Base-by-base conservation (phyloP, 208 protist species). In the Trypanosoma scelopori region DNA sequence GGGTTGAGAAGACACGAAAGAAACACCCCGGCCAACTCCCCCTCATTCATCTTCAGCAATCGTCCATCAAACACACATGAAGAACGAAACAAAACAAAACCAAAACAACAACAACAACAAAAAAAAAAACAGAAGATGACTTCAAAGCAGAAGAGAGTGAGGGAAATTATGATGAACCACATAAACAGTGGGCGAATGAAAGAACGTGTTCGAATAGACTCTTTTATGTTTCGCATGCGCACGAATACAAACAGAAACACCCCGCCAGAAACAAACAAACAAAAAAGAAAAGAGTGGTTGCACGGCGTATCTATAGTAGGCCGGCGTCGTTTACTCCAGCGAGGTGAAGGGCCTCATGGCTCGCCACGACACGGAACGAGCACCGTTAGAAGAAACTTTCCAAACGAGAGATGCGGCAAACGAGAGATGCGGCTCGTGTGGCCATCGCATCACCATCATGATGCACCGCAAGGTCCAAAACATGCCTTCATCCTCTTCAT, bases 61-160 rank as follows among this genome's bases (percentile, higher is more conserved):
- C n/a, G n/a, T n/a, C n/a, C n/a, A n/a, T n/a, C n/a, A 37, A 9
- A 37, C 9, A 37, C 32, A 37, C 32, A 45, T 18, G n/a, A 41
- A 35, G 11, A 58, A 64, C 45, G 46, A 64, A 70, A 58, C 13
- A 58, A 58, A 23, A 43, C 3, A 58, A 45, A 58, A 43, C 7
- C 7, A 58, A 45, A 45, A 20, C 7, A 58, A 58, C 5, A 58
- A 43, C 2, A 58, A 45, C 7, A 20, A 43, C 32, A n/a, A 25
- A 43, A 55, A 30, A 55, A 55, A n/a, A 55, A 9, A 5, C 50
- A 5, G 3, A 55, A n/a, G n/a, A n/a, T n/a, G n/a, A n/a, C n/a
- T n/a, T n/a, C n/a, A 27, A 37, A 30, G 25, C 9, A 25, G 15
- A 30, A 55, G 25, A 55, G 28, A n/a, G 25, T 15, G 15, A 37